Evolutionary conservation across 2,329 filamentous ascomycete genomes (phyloP).

Genomic region (Annulohypoxylon truncatum): DNA sequence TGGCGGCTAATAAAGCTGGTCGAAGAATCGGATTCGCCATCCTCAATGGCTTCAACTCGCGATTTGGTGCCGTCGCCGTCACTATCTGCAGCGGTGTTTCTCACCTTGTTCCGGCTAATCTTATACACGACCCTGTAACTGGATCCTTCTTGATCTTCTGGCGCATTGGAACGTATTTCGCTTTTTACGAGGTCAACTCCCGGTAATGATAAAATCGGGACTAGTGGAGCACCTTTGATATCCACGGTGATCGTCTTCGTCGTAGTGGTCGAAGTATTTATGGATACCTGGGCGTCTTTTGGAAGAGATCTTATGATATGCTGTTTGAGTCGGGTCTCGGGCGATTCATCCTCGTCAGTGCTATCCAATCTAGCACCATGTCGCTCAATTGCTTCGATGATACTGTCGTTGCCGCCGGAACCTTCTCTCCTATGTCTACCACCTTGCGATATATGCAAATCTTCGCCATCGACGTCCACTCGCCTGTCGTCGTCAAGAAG

Average conservation of each 20-base stretch:
- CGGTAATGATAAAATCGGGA: conserved; percentile 65
- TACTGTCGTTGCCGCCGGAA: conserved; percentile 40
- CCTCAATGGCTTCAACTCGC: conserved; percentile 43
- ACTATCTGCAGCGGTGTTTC: conserved; percentile 54
- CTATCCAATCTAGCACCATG: conserved; percentile 45
- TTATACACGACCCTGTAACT: conserved; percentile 70
- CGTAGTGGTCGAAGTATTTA: conserved; percentile 68
- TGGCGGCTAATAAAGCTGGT: conserved; percentile 5
- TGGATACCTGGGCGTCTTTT: conserved; percentile 67
- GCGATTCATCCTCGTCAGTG: conserved; percentile 56
- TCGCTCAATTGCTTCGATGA: conserved; percentile 54
- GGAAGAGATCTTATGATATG: conserved; percentile 67
- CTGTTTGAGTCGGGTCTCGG: conserved; percentile 61
- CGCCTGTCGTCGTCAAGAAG: conserved; percentile 69
- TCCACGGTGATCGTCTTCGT: conserved; percentile 74
- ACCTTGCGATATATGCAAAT: conserved; percentile 49
- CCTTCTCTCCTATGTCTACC: conserved; percentile 44
- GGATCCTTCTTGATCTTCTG: conserved; percentile 43
- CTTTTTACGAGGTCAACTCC: conserved; percentile 69
- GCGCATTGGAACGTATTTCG: conserved; percentile 46
- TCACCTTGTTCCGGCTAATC: conserved; percentile 64
- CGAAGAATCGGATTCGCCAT: conserved; percentile 35
- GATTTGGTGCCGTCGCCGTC: conserved; percentile 45
- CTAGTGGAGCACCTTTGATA: conserved; percentile 63
- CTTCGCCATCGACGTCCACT: conserved; percentile 63